These are phyloP conservation scores for Hypsizygus marmoreus DNA, from an alignment of 768 basidiomycete species.

Conservation along the genomic window DNA sequence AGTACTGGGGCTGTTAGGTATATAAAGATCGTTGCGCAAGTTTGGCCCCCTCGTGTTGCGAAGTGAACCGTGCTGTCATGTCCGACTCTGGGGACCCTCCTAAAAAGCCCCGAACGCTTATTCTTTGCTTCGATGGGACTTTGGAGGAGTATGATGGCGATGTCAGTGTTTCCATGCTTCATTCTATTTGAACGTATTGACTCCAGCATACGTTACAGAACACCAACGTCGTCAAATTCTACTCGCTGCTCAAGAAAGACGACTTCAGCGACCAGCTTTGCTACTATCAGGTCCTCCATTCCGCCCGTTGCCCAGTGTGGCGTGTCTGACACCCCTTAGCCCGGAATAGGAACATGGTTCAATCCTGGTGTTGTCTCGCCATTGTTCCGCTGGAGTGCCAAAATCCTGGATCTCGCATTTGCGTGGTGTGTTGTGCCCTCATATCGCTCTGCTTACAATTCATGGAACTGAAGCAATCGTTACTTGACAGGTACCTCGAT, in stretches of 20 bases:
- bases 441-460: background rate
- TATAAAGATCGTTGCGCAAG: no score
- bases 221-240: conserved; percentile 33
- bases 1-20: no score
- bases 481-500: conserved; percentile 58
- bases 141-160: conserved; percentile 38
- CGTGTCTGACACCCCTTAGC: conserved; percentile 38
- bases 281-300: conserved; percentile 58
- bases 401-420: conserved; percentile 64
- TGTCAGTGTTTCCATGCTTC: conserved; percentile 28
- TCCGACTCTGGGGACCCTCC: no score
- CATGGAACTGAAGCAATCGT: background rate
- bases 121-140: conserved; percentile 67
- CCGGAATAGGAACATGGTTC: conserved; percentile 54
- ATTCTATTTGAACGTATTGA: background rate
- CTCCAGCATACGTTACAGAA: conserved; percentile 16
- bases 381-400: conserved; percentile 57
- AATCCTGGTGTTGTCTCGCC: conserved; percentile 69
- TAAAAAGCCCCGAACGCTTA: conserved; percentile 36
- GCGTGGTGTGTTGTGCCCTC: conserved; percentile 63
- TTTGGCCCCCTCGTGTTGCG: no score
- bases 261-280: conserved; percentile 24
- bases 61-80: no score
- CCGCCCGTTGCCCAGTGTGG: conserved; percentile 10
- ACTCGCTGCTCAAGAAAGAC: conserved; percentile 30